Percentiles rank a stretch among this genome's conserved stretches.
phyloP scores from a whole-genome alignment of 1,284 basidiomycete genomes.

The Pascua guehoae region DNA sequence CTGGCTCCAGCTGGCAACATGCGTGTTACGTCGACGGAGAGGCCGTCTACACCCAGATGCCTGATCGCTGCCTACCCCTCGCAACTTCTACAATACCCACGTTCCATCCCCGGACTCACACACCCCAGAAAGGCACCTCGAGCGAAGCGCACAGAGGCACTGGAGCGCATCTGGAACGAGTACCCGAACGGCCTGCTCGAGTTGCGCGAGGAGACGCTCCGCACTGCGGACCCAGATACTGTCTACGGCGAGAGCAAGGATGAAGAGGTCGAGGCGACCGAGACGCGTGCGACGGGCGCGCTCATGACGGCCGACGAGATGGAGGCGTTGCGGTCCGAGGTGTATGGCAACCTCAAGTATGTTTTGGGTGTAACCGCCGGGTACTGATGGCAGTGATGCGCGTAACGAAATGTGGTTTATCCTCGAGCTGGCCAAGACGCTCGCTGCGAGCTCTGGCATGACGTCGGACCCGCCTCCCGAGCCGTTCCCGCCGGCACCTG shows the following conservation, averaged over 20 bases:
- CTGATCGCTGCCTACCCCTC: too few relatives aligned
- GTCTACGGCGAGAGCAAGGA: slow-evolving; percentile 15
- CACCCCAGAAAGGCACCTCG: slow-evolving; percentile 12
- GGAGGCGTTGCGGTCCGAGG: slow-evolving; percentile 33
- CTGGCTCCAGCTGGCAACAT: too few relatives aligned
- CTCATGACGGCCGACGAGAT: slow-evolving; percentile 38
- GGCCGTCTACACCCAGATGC: too few relatives aligned
- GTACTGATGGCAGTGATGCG: slow-evolving; percentile 25
- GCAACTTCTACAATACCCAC: too few relatives aligned
- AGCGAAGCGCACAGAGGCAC: slow-evolving; percentile 31
- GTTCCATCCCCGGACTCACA: slow-evolving; percentile 8
- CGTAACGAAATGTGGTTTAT: slow-evolving; percentile 46
- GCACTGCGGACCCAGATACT: slow-evolving; percentile 6
- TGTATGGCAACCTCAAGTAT: slow-evolving; percentile 38
- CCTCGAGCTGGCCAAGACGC: slow-evolving; percentile 40
- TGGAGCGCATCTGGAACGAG: slow-evolving; percentile 42
- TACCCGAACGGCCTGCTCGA: slow-evolving; percentile 40
- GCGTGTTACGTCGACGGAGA: too few relatives aligned
- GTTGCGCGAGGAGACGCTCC: slow-evolving; percentile 29
- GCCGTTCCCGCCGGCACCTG: slow-evolving; percentile 10
- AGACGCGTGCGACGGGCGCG: slow-evolving; percentile 15
- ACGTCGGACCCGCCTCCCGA: slow-evolving; percentile 31
- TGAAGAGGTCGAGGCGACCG: slow-evolving; percentile 6
- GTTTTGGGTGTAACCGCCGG: slow-evolving; percentile 6
- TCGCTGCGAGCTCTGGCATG: slow-evolving; percentile 23